Evolutionary conservation across 176 grass and related monocot genomes (phyloP).

Genomic region (Lolium perenne): DNA sequence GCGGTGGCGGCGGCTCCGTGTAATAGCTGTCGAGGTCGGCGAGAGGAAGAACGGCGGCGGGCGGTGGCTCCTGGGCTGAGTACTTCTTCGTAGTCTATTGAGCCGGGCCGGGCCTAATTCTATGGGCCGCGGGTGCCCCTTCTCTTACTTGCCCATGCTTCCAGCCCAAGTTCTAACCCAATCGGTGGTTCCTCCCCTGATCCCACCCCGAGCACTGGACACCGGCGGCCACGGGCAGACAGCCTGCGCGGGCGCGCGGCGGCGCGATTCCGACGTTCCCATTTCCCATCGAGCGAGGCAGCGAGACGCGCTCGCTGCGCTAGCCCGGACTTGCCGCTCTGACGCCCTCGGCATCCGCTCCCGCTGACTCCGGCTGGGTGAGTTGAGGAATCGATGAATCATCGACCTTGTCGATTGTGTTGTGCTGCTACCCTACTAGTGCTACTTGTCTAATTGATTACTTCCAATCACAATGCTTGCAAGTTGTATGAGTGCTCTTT

Average conservation of each 20-base stretch:
- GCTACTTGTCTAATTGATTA: not conserved
- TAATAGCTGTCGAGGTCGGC: conserved; percentile 5
- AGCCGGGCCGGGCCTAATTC: not conserved
- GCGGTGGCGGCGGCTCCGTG: not conserved
- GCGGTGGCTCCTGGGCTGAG: not conserved
- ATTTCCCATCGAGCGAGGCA: not conserved
- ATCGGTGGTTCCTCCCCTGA: not conserved
- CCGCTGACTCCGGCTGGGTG: not conserved
- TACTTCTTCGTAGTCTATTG: too few species aligned
- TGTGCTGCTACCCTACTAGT: not conserved
- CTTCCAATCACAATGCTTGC: not conserved
- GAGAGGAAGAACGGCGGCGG: not conserved
- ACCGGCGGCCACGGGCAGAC: not conserved
- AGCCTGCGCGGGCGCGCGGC: not conserved
- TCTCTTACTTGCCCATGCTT: not conserved
- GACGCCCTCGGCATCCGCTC: not conserved
- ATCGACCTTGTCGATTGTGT: not conserved
- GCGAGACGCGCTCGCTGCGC: not conserved
- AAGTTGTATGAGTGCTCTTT: too few species aligned
- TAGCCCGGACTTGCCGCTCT: not conserved
- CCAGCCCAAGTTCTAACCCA: not conserved
- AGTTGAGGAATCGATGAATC: not conserved
- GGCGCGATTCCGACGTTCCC: not conserved
- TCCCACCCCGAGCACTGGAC: not conserved
- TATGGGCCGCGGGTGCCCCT: not conserved